Evolutionary conservation across 2,329 filamentous ascomycete species (phyloP).

Genomic region (Fusarium sacchari): DNA sequence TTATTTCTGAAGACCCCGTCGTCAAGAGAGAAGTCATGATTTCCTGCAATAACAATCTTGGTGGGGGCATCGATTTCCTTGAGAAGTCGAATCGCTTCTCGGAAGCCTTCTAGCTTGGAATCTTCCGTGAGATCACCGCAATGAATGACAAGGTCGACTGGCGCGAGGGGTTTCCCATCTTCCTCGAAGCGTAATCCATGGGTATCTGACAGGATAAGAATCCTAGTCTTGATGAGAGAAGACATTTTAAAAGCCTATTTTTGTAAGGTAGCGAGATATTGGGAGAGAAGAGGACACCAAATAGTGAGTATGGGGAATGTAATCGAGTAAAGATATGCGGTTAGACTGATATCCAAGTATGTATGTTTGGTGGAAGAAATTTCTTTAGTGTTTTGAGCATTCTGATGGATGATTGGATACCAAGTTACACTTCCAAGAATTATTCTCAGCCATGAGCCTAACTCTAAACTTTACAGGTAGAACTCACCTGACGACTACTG

Average conservation of each 20-base stretch:
- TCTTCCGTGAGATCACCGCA: constrained; percentile 60
- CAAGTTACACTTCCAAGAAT: rapidly evolving
- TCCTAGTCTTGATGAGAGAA: constrained; percentile 6
- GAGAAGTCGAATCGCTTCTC: constrained; percentile 51
- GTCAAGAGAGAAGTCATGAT: constrained; percentile 61
- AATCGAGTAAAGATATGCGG: rapidly evolving
- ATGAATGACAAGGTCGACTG: constrained; percentile 57
- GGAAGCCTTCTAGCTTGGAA: constrained; percentile 55
- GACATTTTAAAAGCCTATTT: not conserved
- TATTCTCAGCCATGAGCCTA: too few species aligned
- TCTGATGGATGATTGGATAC: rapidly evolving
- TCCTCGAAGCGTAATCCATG: constrained; percentile 12
- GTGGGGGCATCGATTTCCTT: constrained; percentile 53
- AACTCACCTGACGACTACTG: not conserved
- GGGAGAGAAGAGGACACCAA: rapidly evolving
- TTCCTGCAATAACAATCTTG: constrained; percentile 62
- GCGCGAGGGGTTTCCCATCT: not conserved
- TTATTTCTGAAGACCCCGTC: constrained; percentile 47
- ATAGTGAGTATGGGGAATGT: rapidly evolving
- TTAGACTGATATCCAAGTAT: not conserved
- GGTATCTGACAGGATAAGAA: constrained; percentile 36
- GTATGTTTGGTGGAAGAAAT: rapidly evolving
- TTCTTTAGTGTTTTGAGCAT: too few species aligned
- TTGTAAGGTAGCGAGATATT: not conserved
- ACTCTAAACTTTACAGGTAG: rapidly evolving